These are phyloP conservation scores for Huntiella omanensis DNA, from an alignment of 2,329 filamentous ascomycete species.

Conservation along the genomic window DNA sequence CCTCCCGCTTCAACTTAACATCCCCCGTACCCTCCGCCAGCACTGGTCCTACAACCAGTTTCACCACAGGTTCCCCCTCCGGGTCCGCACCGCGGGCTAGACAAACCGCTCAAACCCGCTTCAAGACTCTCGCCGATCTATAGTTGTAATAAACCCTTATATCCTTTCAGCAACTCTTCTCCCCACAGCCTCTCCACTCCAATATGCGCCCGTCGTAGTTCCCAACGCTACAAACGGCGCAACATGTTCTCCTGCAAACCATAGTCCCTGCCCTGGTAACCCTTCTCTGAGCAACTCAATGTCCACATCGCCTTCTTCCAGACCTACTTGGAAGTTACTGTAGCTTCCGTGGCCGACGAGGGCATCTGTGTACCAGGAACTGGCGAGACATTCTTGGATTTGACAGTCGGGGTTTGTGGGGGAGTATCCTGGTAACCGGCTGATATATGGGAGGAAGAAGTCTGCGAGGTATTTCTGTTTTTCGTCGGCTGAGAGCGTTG, in stretches of 20 bases:
- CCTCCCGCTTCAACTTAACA: constrained; percentile 33
- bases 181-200: constrained; percentile 68
- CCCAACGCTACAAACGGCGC: constrained; percentile 77
- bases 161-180: constrained; percentile 38
- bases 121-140: constrained; percentile 37
- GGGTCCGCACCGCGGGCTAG: too few species aligned
- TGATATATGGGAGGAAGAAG: constrained; percentile 65
- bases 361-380: constrained; percentile 60
- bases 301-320: constrained; percentile 51
- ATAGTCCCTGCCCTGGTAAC: constrained; percentile 48
- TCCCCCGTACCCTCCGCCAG: too few species aligned
- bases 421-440: constrained; percentile 50
- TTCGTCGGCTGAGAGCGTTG: constrained; percentile 25
- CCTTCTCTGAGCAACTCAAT: constrained; percentile 46
- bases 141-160: constrained; percentile 21
- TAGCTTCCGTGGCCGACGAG: constrained; percentile 71
- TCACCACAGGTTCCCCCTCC: too few species aligned
- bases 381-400: constrained; percentile 46
- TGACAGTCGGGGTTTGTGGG: constrained; percentile 33
- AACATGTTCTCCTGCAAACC: constrained; percentile 83
- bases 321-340: constrained; percentile 63
- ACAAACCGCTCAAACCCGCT: constrained; percentile 12
- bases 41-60: too few species aligned
- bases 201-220: constrained; percentile 79
- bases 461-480: constrained; percentile 35